Evolutionary conservation across 192 early-diverging fungal species (phyloP).

Genomic region (Umbelopsis sp.): DNA sequence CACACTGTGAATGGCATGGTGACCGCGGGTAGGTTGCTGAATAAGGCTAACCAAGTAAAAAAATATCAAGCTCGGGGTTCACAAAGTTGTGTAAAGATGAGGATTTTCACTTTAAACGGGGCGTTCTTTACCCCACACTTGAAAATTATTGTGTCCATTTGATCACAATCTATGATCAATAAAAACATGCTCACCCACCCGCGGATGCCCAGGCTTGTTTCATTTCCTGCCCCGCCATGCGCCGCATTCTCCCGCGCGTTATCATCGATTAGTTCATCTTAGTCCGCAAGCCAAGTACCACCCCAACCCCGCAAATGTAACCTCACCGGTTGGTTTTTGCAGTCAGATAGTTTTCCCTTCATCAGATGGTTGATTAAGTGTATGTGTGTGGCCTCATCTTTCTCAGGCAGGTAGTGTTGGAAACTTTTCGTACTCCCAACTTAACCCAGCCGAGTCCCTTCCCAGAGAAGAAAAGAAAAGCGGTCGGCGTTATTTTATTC

Average conservation of each 20-base stretch:
- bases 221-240: constrained; percentile 17
- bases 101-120: neutral
- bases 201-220: constrained; percentile 10
- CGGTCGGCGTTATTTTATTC: neutral
- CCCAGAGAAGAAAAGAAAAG: too few species aligned
- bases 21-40: constrained; percentile 3
- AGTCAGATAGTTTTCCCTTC: neutral
- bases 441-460: too few species aligned
- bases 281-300: constrained; percentile 18
- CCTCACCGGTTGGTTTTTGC: neutral
- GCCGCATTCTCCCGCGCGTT: constrained; percentile 23
- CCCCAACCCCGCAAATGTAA: constrained; percentile 21
- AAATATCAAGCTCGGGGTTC: neutral
- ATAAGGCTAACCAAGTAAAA: constrained; percentile 5
- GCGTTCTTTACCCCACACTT: constrained; percentile 11
- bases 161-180: constrained; percentile 15
- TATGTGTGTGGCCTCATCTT: neutral
- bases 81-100: neutral
- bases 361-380: neutral
- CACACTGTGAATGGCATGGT: neutral
- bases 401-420: neutral
- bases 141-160: neutral
- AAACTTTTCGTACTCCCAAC: too few species aligned
- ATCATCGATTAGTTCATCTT: constrained; percentile 14
- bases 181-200: neutral